These are phyloP conservation scores for Nothopassalora personata DNA, from an alignment of 2,329 filamentous ascomycete genomes.

Conservation along the genomic window DNA sequence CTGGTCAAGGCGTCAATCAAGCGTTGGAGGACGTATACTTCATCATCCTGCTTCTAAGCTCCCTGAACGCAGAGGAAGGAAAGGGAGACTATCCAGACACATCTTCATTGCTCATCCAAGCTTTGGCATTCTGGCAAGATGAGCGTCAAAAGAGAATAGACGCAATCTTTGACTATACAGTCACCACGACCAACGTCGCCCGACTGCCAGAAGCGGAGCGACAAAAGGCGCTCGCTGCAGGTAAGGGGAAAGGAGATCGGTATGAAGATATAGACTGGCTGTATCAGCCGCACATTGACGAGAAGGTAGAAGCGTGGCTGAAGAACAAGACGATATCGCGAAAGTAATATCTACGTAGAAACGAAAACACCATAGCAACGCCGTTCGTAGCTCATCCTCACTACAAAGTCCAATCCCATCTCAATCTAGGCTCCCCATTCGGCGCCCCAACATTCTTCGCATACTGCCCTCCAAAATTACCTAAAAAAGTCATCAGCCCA, in stretches of 20 bases:
- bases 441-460: slow-evolving; percentile 8
- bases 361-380: neutral
- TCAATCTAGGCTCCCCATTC: slow-evolving; percentile 3
- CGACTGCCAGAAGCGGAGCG: slow-evolving; percentile 22
- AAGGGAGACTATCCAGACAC: neutral
- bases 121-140: slow-evolving; percentile 20
- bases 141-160: slow-evolving; percentile 23
- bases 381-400: neutral
- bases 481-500: neutral
- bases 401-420: slow-evolving; percentile 4
- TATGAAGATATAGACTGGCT: slow-evolving; percentile 21
- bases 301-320: slow-evolving; percentile 15
- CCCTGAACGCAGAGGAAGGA: neutral
- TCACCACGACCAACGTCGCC: slow-evolving; percentile 18
- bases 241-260: slow-evolving; percentile 14
- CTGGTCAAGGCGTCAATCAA: slow-evolving; percentile 52
- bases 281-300: slow-evolving; percentile 13
- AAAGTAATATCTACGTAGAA: neutral
- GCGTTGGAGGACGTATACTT: slow-evolving; percentile 52
- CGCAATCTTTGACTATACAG: slow-evolving; percentile 19
- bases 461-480: slow-evolving; percentile 15
- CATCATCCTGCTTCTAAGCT: slow-evolving; percentile 37
- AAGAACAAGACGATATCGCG: neutral
- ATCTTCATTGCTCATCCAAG: slow-evolving; percentile 4
- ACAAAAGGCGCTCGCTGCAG: slow-evolving; percentile 13